Base-by-base conservation (phyloP, 768 basidiomycete genomes). In the Mycena rebaudengoi region DNA sequence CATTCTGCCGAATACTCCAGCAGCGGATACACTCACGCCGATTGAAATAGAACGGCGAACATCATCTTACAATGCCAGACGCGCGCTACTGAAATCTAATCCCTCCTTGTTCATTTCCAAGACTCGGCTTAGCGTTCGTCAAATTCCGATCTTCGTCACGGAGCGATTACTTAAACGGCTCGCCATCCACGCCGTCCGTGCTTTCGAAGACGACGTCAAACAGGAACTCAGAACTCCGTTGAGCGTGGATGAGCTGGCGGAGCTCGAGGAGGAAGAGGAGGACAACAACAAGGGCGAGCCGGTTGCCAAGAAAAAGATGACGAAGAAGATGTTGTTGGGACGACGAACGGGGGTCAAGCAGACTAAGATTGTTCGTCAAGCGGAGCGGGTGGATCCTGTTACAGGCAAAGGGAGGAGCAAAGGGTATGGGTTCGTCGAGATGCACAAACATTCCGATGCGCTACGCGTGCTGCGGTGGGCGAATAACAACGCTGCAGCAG, bases 351-450 rank as follows among this genome's bases (percentile, higher is more conserved):
- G 83, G 10, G 92, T 98, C 43, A 90, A 91, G 69, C 98, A 99
- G 76, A 83, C 91, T 18, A 99, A 99, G 80, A 91, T 99, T 64
- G 90, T 98, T 14, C 89, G 97, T 12, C 92, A 95, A 75, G 80
- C 83, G 13, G 96, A 98, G 66, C 90, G 94, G n/a, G 85, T 96
- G 56, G 97, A 99, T 72, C 83, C 92, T 4, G 74, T 96, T 39
- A 95, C 92, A 0, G 93, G 92, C 4, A 91, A 94, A 70, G 94
- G 94, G 1, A 85, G 91, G 54, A 94, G 91, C 70, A 95, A 92
- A 74, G 97, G 98, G 1, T 99, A 98, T 70, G 98, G 97, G 11
- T 99, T 99, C 79, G 72, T 99, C 30, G 97, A 99, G 80, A 86
- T 98, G 85, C 80, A 88, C 48, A 85, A 81, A 26, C 98, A 99